Evolutionary conservation across 2,329 filamentous ascomycete species (phyloP).

Genomic region (Phaeosphaeriaceae sp.): DNA sequence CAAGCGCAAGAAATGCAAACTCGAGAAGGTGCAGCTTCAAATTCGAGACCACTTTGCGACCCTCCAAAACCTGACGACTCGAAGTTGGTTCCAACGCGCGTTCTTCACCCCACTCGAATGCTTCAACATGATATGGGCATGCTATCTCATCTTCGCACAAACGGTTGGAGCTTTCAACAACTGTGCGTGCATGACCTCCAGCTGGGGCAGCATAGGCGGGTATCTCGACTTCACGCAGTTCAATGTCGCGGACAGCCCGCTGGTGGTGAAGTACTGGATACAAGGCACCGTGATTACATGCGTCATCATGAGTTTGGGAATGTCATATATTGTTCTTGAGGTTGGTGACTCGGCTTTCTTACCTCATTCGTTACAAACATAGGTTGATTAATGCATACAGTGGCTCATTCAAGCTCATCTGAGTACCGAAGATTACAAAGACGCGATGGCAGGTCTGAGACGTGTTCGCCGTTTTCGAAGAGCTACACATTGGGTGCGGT

Average conservation of each 20-base stretch:
- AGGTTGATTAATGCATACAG: conserved; percentile 8
- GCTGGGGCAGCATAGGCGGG: conserved; percentile 45
- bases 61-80: conserved; percentile 11
- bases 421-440: conserved; percentile 33
- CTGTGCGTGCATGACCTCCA: conserved; percentile 49
- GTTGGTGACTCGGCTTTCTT: not conserved
- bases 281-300: conserved; percentile 34
- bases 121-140: conserved; percentile 45
- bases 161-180: conserved; percentile 51
- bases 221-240: conserved; percentile 47
- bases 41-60: conserved; percentile 10
- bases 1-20: not conserved
- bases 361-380: not conserved
- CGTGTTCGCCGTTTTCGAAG: conserved; percentile 28
- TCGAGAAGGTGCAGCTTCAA: not conserved
- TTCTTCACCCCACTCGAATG: conserved; percentile 45
- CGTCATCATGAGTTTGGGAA: conserved; percentile 34
- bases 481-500: conserved; percentile 23
- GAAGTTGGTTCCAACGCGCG: conserved; percentile 30
- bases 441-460: conserved; percentile 25
- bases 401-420: conserved; percentile 46
- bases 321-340: conserved; percentile 44
- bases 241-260: conserved; percentile 31
- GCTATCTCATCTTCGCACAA: conserved; percentile 48
- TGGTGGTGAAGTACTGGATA: conserved; percentile 37